Evolutionary conservation across 768 basidiomycete genomes (phyloP), one percentile per base, ranked within the genome.

Genomic region (Mycena indigotica): DNA sequence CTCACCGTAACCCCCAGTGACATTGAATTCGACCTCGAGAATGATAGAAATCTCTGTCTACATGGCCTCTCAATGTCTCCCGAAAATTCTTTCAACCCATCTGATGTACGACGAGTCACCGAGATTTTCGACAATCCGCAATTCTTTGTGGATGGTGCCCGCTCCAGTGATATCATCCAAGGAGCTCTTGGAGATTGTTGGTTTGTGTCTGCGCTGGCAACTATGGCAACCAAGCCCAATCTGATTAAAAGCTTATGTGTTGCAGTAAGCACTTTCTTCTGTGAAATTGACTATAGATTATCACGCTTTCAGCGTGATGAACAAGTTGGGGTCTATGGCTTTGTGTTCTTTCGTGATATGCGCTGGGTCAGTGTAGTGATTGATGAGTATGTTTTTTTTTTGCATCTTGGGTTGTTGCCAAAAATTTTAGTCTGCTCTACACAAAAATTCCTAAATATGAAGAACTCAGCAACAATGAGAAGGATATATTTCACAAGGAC

Each of bases 301-400:
- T 16, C 28, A 21, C 49, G 8, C 45, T 57, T 8, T 3, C 55
- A 83, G 80, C 71, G 78, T 13, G 79, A 83, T 57, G 79, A 82
- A 63, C 55, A 76, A 61, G 77, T 83, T 26, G 83, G 83, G 2
- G 75, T 85, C 4, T 85, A 84, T 58, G 84, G 83, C 2, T 85
- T 82, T 65, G 75, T 84, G 48, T 84, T 85, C 67, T 82, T 78
- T 66, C 71, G 81, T 2, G 83, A 84, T 64, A 69, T 70, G 39
- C 69, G 72, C 25, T 84, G 83, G 83, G 78, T 79, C 13, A 72
- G 76, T 13, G 75, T 84, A 6, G 76, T 85, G 57, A 76, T 85
- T 52, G 84, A 86, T 62, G 84, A 86, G 82, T 84, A 57, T 39
- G 80, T 67, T 3, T 53, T 24, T 28, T 13, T 38, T 23, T 24